A percentile compares a stretch with the other conserved stretches of the same genome.
phyloP scores from a whole-genome alignment of 2,329 filamentous ascomycete genomes.

The Emmonsia crescens region DNA sequence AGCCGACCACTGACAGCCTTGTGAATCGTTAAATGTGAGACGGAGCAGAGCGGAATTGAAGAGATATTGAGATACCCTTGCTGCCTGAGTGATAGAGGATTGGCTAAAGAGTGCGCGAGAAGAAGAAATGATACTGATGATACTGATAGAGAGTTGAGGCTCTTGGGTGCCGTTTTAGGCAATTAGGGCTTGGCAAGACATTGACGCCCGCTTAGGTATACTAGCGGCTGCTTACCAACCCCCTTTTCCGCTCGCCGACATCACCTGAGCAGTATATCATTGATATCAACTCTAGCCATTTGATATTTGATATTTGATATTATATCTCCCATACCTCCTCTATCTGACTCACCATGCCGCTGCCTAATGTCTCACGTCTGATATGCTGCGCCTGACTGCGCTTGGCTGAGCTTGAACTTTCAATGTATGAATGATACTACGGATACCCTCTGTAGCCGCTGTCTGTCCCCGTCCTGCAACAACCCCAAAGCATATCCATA shows the following conservation, averaged over 20 bases:
- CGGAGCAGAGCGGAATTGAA: background rate
- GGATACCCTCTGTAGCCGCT: too few species aligned
- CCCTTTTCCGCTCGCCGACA: too few species aligned
- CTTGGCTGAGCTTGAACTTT: too few species aligned
- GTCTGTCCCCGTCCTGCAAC: too few species aligned
- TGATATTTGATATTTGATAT: too few species aligned
- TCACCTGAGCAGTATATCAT: too few species aligned
- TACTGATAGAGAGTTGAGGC: background rate
- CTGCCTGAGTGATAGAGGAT: background rate
- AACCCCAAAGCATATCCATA: too few species aligned
- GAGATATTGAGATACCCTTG: background rate
- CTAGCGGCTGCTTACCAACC: background rate
- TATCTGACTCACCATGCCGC: background rate
- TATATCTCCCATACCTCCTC: background rate
- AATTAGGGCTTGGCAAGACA: background rate
- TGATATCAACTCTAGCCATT: too few species aligned
- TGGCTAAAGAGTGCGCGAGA: too few species aligned
- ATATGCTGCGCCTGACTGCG: background rate
- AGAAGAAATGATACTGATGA: too few species aligned
- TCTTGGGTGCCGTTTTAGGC: background rate
- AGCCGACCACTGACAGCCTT: background rate
- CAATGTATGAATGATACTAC: too few species aligned
- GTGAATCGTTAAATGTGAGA: background rate
- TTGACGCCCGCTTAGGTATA: too few species aligned
- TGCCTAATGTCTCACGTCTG: background rate